Percentiles rank a stretch among this genome's conserved stretches.
Evolutionary conservation across 2,329 filamentous ascomycete genomes (phyloP).

Genomic region (Emmonsiellopsis sp.): DNA sequence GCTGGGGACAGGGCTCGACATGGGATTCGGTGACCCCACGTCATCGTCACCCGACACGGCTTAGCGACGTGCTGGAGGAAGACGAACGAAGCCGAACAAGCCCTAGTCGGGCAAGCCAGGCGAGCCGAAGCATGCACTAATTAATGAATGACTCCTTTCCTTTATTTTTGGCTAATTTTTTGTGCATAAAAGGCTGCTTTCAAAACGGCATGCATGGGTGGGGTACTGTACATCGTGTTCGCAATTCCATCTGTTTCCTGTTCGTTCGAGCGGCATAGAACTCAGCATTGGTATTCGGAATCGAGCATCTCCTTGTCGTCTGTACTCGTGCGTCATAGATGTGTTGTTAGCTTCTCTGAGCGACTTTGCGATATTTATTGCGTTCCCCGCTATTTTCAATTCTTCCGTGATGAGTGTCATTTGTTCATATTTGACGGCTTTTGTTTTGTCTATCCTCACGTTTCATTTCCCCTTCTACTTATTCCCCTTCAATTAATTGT

Average conservation of each 20-base stretch:
- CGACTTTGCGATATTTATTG: neutral
- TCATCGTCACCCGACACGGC: conserved; percentile 77
- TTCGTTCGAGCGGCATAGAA: too few species aligned
- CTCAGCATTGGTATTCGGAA: neutral
- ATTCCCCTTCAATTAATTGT: neutral
- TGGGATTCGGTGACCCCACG: conserved; percentile 65
- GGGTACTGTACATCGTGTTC: too few species aligned
- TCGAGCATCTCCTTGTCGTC: neutral
- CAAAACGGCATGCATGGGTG: neutral
- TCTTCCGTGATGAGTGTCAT: neutral
- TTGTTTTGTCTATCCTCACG: neutral
- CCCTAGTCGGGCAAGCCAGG: conserved; percentile 60
- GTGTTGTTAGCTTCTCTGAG: neutral
- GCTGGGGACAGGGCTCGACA: conserved; percentile 54
- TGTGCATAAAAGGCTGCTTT: neutral
- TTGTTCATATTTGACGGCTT: neutral
- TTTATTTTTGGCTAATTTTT: neutral
- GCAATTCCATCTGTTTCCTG: too few species aligned
- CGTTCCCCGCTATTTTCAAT: neutral
- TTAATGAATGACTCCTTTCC: conserved; percentile 28
- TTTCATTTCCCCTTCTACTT: neutral
- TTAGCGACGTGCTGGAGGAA: conserved; percentile 83
- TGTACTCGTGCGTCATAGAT: neutral
- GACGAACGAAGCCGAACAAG: conserved; percentile 62
- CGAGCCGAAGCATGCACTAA: conserved; percentile 32